Evolutionary conservation across 805 yeast species (phyloP).

Genomic region (Ogataea minuta): DNA sequence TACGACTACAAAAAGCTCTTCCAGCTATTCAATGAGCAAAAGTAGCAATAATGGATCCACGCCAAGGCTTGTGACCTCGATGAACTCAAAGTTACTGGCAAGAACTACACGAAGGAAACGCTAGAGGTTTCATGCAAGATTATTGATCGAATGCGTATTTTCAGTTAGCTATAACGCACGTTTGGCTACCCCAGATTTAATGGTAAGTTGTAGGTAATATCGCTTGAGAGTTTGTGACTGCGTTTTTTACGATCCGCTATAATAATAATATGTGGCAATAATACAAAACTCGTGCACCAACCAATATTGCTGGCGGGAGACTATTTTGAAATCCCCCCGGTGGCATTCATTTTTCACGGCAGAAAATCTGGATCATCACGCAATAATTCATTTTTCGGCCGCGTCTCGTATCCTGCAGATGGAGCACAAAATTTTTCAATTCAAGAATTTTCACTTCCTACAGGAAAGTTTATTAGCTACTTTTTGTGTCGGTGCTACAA

Average conservation of each 20-base stretch:
- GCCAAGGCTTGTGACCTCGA: slow-evolving; percentile 43
- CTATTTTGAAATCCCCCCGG: slow-evolving; percentile 1
- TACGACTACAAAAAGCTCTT: slow-evolving; percentile 1
- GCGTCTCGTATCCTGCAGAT: too few relatives aligned
- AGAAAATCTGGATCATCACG: not conserved
- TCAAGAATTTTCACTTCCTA: slow-evolving; percentile 13
- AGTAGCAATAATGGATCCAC: slow-evolving; percentile 5
- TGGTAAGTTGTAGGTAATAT: not conserved
- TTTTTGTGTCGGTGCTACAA: slow-evolving; percentile 9
- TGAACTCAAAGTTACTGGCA: slow-evolving; percentile 62
- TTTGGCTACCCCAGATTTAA: slow-evolving; percentile 10
- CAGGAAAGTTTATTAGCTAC: slow-evolving; percentile 1
- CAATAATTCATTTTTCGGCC: slow-evolving; percentile 3
- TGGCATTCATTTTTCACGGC: not conserved
- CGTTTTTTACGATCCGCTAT: slow-evolving; percentile 7
- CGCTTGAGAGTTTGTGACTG: slow-evolving; percentile 18
- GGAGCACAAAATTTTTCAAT: slow-evolving; percentile 18
- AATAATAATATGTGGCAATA: slow-evolving; percentile 1
- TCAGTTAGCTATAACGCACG: slow-evolving; percentile 2
- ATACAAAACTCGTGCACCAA: slow-evolving; percentile 8
- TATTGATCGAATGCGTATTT: not conserved
- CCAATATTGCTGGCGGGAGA: slow-evolving; percentile 2
- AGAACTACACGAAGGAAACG: slow-evolving; percentile 48
- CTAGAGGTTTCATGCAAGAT: slow-evolving; percentile 1
- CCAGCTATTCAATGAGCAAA: slow-evolving; percentile 2